phyloP scores from a whole-genome alignment of 257 asterid species.

The Primulina tabacum region DNA sequence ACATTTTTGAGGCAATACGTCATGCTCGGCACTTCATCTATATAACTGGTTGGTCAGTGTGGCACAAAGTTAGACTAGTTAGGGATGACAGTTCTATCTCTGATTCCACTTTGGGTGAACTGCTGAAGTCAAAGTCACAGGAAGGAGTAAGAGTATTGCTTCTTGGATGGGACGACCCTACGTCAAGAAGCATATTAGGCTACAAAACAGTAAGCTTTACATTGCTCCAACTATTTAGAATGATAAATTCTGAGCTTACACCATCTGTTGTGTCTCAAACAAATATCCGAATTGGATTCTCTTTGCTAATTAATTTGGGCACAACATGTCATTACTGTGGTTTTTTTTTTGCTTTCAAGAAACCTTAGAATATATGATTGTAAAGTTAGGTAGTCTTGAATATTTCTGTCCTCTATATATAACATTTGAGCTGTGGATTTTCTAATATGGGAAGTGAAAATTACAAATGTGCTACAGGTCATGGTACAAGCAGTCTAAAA shows the following conservation, averaged over 20 bases:
- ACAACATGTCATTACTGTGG: not conserved
- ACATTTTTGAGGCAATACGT: slow-evolving; percentile 80
- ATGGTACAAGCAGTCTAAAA: not conserved
- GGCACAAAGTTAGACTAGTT: slow-evolving; percentile 90
- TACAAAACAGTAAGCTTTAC: slow-evolving; percentile 74
- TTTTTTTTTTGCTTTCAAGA: not conserved
- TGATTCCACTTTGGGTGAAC: slow-evolving; percentile 74
- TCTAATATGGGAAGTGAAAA: not conserved
- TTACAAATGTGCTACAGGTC: not conserved
- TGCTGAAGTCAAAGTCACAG: slow-evolving; percentile 84
- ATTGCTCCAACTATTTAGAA: slow-evolving; percentile 4
- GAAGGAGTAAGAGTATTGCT: slow-evolving; percentile 99
- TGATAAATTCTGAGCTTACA: slow-evolving; percentile 9
- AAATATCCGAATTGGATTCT: slow-evolving; percentile 15
- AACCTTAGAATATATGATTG: slow-evolving; percentile 8
- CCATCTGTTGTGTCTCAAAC: slow-evolving; percentile 14
- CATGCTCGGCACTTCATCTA: slow-evolving; percentile 81
- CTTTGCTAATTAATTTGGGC: slow-evolving; percentile 17
- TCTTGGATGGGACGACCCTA: slow-evolving; percentile 97
- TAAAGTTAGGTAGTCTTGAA: slow-evolving; percentile 10
- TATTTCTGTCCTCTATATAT: not conserved
- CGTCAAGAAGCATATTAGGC: slow-evolving; percentile 90
- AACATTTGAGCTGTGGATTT: not conserved
- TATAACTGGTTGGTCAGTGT: slow-evolving; percentile 96
- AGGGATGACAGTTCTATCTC: slow-evolving; percentile 67